phyloP scores from a whole-genome alignment of 352 stramenopile genomes.

The Globisporangium emineosum region DNA sequence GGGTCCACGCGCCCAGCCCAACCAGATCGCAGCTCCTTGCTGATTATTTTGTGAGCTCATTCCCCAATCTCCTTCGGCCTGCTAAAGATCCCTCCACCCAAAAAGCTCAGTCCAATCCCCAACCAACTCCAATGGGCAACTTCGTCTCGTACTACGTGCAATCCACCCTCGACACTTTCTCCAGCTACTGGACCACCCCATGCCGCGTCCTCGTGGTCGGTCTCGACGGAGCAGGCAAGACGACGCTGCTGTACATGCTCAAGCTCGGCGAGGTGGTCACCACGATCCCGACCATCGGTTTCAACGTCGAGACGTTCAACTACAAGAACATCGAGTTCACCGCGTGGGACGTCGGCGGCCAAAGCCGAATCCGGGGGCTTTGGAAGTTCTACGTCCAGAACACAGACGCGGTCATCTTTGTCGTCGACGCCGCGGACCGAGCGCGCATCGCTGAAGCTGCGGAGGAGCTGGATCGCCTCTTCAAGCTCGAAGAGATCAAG shows the following conservation, averaged over 20 bases:
- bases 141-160: conserved; percentile 29
- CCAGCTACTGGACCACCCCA: conserved; percentile 34
- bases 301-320: conserved; percentile 74
- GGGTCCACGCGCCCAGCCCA: no score
- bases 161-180: conserved; percentile 25
- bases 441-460: conserved; percentile 45
- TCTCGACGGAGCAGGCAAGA: conserved; percentile 94
- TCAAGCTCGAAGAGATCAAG: conserved; percentile 36
- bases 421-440: conserved; percentile 65
- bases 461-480: conserved; percentile 35
- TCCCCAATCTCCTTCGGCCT: no score
- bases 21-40: no score
- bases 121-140: conserved; percentile 31
- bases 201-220: conserved; percentile 82
- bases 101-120: neutral
- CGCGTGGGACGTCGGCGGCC: conserved; percentile 78
- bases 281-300: conserved; percentile 75
- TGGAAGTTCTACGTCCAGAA: conserved; percentile 75
- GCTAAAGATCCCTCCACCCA: neutral
- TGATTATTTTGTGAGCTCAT: no score
- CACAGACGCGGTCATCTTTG: conserved; percentile 78
- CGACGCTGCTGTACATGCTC: conserved; percentile 91
- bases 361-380: conserved; percentile 63
- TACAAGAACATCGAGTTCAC: conserved; percentile 75
- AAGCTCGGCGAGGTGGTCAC: conserved; percentile 62